Conservation (phyloP, 345 rosid genomes). For the Rhodamnia rubescens region DNA sequence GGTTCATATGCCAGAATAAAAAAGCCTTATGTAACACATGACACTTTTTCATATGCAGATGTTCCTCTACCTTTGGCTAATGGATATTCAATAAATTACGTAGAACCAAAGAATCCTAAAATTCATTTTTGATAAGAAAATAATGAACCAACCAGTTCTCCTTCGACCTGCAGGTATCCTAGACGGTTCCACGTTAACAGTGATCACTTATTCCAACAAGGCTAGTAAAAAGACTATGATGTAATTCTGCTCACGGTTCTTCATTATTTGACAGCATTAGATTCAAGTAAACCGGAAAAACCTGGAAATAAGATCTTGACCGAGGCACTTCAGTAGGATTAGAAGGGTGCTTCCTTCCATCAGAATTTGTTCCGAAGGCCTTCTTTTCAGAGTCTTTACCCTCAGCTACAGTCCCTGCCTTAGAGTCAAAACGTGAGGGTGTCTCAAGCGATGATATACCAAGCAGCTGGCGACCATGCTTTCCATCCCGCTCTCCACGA, state of each 20-base stretch:
- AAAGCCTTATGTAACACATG: neutral
- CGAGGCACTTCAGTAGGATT: slow-evolving; percentile 35
- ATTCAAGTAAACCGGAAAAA: slow-evolving; percentile 2
- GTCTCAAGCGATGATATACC: slow-evolving; percentile 52
- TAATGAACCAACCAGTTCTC: neutral
- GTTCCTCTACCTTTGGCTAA: neutral
- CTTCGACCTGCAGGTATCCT: neutral
- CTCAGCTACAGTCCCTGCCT: slow-evolving; percentile 15
- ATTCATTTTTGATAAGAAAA: neutral
- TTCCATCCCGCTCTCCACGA: slow-evolving; percentile 30
- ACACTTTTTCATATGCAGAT: neutral
- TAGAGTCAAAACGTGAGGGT: slow-evolving; percentile 11
- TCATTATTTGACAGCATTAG: neutral
- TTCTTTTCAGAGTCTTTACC: slow-evolving; percentile 42
- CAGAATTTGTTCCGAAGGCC: slow-evolving; percentile 14
- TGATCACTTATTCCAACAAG: neutral
- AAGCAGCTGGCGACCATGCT: slow-evolving; percentile 31
- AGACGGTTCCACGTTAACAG: neutral
- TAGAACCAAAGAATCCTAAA: neutral
- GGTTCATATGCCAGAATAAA: neutral
- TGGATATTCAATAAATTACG: neutral
- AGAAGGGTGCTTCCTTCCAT: slow-evolving; percentile 23
- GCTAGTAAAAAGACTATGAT: neutral
- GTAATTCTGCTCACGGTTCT: neutral
- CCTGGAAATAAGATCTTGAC: slow-evolving; percentile 66